Conservation (phyloP, 345 rosid species). For the Gossypium sturtianum region DNA sequence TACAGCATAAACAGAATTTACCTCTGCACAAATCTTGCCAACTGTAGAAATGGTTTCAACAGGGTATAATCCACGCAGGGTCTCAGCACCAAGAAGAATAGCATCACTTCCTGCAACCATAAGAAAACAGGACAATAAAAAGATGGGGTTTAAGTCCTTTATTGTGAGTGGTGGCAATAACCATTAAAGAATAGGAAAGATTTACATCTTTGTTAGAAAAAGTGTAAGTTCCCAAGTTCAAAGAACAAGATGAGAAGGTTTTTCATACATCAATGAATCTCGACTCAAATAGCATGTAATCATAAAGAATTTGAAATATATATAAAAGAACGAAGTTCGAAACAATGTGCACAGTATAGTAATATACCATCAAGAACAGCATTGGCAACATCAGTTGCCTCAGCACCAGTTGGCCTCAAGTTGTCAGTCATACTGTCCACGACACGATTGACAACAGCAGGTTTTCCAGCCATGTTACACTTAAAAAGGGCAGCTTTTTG, state of each 20-base stretch:
- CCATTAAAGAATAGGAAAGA: too few species aligned
- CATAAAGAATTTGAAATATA: not conserved
- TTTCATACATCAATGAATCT: too few species aligned
- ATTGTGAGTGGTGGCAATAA: too few species aligned
- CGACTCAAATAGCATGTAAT: not conserved
- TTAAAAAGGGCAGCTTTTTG: slow-evolving; percentile 94
- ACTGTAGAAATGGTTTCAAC: slow-evolving; percentile 81
- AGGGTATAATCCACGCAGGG: slow-evolving; percentile 87
- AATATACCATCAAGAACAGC: too few species aligned
- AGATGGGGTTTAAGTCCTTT: too few species aligned
- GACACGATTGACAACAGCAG: slow-evolving; percentile 92
- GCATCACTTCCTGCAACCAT: slow-evolving; percentile 75
- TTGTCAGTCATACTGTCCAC: slow-evolving; percentile 26
- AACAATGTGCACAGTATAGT: not conserved
- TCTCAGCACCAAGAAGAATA: slow-evolving; percentile 98
- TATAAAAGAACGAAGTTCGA: not conserved
- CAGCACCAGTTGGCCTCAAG: not conserved
- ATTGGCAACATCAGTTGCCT: not conserved
- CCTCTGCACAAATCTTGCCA: slow-evolving; percentile 92
- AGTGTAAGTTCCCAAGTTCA: too few species aligned
- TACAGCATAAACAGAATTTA: slow-evolving; percentile 15
- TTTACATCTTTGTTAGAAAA: too few species aligned
- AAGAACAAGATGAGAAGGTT: too few species aligned
- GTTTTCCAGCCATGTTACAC: slow-evolving; percentile 97
- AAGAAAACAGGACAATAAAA: too few species aligned